Evolutionary conservation across 139 green algal genomes (phyloP).

Genomic region (Micractinium conductrix): DNA sequence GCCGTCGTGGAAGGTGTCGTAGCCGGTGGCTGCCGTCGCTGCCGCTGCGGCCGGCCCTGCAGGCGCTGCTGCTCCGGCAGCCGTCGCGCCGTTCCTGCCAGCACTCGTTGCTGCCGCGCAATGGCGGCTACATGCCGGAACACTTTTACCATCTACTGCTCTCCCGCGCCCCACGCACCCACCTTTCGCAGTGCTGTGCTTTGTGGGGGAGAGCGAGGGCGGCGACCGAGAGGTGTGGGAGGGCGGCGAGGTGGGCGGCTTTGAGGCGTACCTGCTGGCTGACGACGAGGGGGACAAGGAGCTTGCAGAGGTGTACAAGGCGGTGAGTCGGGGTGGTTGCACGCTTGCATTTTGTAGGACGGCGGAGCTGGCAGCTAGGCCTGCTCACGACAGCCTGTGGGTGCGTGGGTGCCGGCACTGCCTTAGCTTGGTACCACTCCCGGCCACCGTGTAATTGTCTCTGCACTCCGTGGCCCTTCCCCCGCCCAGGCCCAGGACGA

Average conservation of each 20-base stretch:
- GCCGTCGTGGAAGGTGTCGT: background rate
- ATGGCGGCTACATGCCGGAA: too few relatives aligned
- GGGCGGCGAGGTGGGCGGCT: constrained; percentile 81
- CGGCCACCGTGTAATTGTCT: too few relatives aligned
- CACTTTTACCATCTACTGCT: too few relatives aligned
- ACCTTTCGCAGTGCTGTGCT: constrained; percentile 82
- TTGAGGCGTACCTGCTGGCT: constrained; percentile 85
- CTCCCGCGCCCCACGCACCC: background rate
- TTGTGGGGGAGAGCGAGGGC: constrained; percentile 68
- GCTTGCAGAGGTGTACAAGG: constrained; percentile 73
- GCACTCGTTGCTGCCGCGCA: too few relatives aligned
- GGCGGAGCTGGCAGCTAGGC: too few relatives aligned
- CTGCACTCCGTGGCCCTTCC: too few relatives aligned
- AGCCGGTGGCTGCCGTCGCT: background rate
- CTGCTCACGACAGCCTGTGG: too few relatives aligned
- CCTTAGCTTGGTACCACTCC: background rate
- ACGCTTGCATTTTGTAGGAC: background rate
- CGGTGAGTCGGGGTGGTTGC: constrained; percentile 25
- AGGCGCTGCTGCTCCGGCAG: background rate
- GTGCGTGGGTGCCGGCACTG: background rate
- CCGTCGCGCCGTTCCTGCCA: too few relatives aligned
- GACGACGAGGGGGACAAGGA: constrained; percentile 67
- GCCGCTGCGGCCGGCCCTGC: background rate
- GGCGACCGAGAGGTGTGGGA: constrained; percentile 52
- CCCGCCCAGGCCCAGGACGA: constrained; percentile 51